Evolutionary conservation across 306 rosid genomes (phyloP).

Genomic region (Fragaria nilgerrensis): DNA sequence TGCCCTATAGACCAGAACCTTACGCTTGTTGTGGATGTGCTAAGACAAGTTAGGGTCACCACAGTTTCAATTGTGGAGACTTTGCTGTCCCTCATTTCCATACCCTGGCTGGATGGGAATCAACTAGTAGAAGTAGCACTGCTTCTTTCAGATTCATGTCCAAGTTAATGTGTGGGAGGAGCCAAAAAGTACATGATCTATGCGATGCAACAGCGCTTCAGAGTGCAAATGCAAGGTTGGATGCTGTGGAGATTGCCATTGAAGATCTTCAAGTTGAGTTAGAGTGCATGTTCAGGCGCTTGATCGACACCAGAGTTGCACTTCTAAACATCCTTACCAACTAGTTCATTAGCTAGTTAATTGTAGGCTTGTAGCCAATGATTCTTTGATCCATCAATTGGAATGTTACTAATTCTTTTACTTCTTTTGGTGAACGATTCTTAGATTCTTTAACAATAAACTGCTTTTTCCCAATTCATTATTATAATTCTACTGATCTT

Average conservation of each 20-base stretch:
- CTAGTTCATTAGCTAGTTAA: neutral
- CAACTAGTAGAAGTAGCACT: slow-evolving; percentile 17
- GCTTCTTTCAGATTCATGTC: slow-evolving; percentile 22
- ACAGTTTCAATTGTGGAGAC: slow-evolving; percentile 53
- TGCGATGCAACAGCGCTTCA: slow-evolving; percentile 48
- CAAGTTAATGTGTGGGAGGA: slow-evolving; percentile 29
- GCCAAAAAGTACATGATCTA: slow-evolving; percentile 21
- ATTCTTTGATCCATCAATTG: neutral
- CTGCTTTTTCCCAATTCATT: neutral
- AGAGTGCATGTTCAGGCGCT: slow-evolving; percentile 58
- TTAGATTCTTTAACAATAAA: neutral
- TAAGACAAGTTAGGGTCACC: slow-evolving; percentile 48
- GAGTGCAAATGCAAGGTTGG: slow-evolving; percentile 48
- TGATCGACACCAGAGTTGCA: slow-evolving; percentile 59
- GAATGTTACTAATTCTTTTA: neutral
- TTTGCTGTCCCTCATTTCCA: slow-evolving; percentile 44
- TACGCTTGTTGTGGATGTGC: slow-evolving; percentile 49
- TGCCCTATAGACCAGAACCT: slow-evolving; percentile 30
- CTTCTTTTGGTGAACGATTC: neutral
- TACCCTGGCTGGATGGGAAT: slow-evolving; percentile 46
- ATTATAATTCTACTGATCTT: neutral
- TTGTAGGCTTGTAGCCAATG: neutral
- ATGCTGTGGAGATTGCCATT: slow-evolving; percentile 49
- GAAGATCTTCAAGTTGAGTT: slow-evolving; percentile 56
- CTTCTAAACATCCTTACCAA: slow-evolving; percentile 59